phyloP scores from a whole-genome alignment of 2,329 filamentous ascomycete genomes.

The Xylaria polymorpha region DNA sequence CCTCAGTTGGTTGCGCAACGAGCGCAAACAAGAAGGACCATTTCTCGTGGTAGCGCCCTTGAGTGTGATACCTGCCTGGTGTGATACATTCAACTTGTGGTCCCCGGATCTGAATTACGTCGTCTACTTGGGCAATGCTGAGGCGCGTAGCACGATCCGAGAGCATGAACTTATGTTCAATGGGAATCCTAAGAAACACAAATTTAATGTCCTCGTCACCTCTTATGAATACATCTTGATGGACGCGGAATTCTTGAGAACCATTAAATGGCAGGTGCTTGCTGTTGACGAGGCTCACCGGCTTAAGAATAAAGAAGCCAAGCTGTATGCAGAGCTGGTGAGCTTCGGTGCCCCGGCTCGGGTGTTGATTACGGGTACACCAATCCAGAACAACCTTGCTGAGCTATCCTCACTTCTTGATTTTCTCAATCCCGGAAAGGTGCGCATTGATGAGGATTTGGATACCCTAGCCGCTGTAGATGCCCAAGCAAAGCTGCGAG shows the following conservation, averaged over 20 bases:
- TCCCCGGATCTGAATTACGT: conserved; percentile 96
- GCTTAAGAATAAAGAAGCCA: conserved; percentile 94
- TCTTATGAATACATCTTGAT: conserved; percentile 96
- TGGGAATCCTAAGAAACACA: conserved; percentile 86
- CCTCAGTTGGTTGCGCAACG: conserved; percentile 95
- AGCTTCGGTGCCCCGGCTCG: conserved; percentile 90
- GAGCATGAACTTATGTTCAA: conserved; percentile 91
- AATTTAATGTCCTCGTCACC: conserved; percentile 97
- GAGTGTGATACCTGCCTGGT: conserved; percentile 98
- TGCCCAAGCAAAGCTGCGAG: conserved; percentile 86
- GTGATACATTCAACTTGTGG: conserved; percentile 97
- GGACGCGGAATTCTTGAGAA: conserved; percentile 84
- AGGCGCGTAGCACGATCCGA: conserved; percentile 85
- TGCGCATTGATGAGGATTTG: conserved; percentile 90
- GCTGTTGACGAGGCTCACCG: conserved; percentile 97
- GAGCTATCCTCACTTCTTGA: conserved; percentile 94
- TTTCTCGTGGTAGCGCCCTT: conserved; percentile 97
- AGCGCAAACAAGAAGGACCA: conserved; percentile 88
- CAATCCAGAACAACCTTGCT: conserved; percentile 95
- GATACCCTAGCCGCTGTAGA: conserved; percentile 81
- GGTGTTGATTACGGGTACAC: conserved; percentile 94
- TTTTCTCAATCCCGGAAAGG: conserved; percentile 95
- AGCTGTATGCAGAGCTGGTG: conserved; percentile 86
- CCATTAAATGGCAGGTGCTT: conserved; percentile 97
- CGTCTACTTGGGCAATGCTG: conserved; percentile 91